Base-by-base conservation (phyloP, 345 rosid genomes). In the Boechera retrofracta region DNA sequence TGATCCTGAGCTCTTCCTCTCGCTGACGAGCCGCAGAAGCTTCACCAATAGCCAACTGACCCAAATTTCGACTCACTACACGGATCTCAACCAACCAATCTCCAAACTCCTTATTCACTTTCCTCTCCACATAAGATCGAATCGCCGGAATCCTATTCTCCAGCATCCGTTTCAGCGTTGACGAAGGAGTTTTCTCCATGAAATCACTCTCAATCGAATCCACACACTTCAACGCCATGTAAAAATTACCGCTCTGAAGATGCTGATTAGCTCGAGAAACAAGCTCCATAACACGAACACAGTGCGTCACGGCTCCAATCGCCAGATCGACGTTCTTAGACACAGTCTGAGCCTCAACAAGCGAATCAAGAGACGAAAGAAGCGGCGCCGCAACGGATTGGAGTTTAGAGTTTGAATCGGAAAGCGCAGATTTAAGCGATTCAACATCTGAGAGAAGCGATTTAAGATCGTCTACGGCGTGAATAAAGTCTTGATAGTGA, bases 81-180 rank as follows among this genome's bases (percentile, higher is more conserved):
- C 99, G 94, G 83, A 95, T 92, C 87, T 91, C 99, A 21, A 95
- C 99, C 18, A 95, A 83, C 99, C 99, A 95, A 81, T 95, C 93
- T 2, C 97, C 91, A 15, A 95, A 88, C 70, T 92, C 98, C 80
- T 89, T 91, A 71, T 80, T 92, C 53, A 92, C 92, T 62, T 91
- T 95, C 85, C 89, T 85, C 87, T 91, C 96, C 60, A 91, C 90
- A 75, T 86, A 79, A 51, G 87, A 84, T 67, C 99, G 82, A 71
- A 92, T 88, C 55, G 87, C 86, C 11, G 99, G 98, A 49, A 91
- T 95, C 82, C 85, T 88, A 73, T 77, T 84, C 89, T 91, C 98
- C 52, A 95, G 77, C 99, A 95, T 95, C 81, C 86, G 84, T 67
- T 82, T 91, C 75, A 95, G 18, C 29, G 94, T 88, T 36, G 91